phyloP scores from a whole-genome alignment of 352 stramenopile species.

The Phytophthora nicotianae region DNA sequence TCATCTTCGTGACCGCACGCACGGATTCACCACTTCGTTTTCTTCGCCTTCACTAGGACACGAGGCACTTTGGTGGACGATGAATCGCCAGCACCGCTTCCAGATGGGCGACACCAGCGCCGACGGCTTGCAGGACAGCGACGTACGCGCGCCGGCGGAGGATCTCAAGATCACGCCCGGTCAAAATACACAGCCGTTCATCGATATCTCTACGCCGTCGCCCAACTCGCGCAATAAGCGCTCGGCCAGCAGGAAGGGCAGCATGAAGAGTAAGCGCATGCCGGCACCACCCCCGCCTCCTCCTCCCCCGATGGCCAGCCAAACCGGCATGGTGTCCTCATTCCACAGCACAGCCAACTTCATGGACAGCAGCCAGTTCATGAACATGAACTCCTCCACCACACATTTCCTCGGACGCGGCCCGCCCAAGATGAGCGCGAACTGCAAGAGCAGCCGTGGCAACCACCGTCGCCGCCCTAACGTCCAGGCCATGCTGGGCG shows the following conservation, averaged over 20 bases:
- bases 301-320: constrained; percentile 5
- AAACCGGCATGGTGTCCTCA: constrained; percentile 16
- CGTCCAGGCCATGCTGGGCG: constrained; percentile 71
- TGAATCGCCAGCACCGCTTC: constrained; percentile 39
- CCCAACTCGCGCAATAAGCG: constrained; percentile 26
- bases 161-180: constrained; percentile 59
- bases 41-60: constrained; percentile 17
- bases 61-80: constrained; percentile 22
- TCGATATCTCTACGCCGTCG: constrained; percentile 74
- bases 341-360: constrained; percentile 52
- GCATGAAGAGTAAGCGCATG: constrained; percentile 33
- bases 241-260: constrained; percentile 9
- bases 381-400: constrained; percentile 42
- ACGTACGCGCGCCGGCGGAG: constrained; percentile 11
- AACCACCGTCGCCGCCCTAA: constrained; percentile 52
- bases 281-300: constrained; percentile 4
- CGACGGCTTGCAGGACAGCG: constrained; percentile 7
- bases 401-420: constrained; percentile 38
- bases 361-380: constrained; percentile 65
- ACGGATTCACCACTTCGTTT: constrained; percentile 19
- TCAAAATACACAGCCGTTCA: constrained; percentile 54
- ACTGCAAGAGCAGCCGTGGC: constrained; percentile 36
- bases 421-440: constrained; percentile 28
- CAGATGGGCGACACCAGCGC: constrained; percentile 27
- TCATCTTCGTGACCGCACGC: constrained; percentile 28